phyloP scores from a whole-genome alignment of 2,329 filamentous ascomycete species.

The Teratosphaeriaceae sp. region DNA sequence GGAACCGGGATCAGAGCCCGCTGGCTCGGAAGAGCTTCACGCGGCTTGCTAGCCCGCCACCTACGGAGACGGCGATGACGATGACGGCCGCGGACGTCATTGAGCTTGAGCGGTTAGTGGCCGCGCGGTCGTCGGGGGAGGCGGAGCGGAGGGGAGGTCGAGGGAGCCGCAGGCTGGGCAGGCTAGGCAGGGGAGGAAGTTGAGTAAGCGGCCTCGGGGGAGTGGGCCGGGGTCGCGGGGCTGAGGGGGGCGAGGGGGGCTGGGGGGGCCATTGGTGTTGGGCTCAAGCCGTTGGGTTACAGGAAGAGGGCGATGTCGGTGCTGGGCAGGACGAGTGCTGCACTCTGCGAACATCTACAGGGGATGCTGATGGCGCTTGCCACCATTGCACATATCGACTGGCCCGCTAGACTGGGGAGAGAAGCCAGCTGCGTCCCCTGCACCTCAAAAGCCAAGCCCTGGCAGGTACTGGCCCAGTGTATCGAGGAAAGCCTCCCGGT shows the following conservation, averaged over 20 bases:
- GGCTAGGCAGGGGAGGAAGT: background rate
- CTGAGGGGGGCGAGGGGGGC: background rate
- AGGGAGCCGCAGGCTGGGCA: too few species aligned
- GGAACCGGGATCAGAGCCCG: constrained; percentile 34
- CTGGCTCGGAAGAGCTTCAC: constrained; percentile 39
- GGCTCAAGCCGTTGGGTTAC: background rate
- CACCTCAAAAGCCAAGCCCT: too few species aligned
- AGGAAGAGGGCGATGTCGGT: too few species aligned
- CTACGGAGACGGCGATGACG: background rate
- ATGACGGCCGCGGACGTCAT: constrained; percentile 11
- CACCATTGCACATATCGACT: too few species aligned
- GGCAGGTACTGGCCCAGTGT: too few species aligned
- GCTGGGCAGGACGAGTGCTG: too few species aligned
- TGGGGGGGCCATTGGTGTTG: background rate
- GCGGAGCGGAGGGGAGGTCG: background rate
- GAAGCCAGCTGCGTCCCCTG: too few species aligned
- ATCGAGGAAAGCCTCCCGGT: too few species aligned
- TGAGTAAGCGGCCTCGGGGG: constrained; percentile 1
- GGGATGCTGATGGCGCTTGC: too few species aligned
- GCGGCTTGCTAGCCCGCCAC: constrained; percentile 11
- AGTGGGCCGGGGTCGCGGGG: background rate
- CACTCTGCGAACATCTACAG: too few species aligned
- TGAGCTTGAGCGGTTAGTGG: constrained; percentile 7
- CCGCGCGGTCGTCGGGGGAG: constrained; percentile 4
- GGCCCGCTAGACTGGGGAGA: too few species aligned